Base-by-base conservation (phyloP, 1,284 basidiomycete species). In the Fomes fomentarius region DNA sequence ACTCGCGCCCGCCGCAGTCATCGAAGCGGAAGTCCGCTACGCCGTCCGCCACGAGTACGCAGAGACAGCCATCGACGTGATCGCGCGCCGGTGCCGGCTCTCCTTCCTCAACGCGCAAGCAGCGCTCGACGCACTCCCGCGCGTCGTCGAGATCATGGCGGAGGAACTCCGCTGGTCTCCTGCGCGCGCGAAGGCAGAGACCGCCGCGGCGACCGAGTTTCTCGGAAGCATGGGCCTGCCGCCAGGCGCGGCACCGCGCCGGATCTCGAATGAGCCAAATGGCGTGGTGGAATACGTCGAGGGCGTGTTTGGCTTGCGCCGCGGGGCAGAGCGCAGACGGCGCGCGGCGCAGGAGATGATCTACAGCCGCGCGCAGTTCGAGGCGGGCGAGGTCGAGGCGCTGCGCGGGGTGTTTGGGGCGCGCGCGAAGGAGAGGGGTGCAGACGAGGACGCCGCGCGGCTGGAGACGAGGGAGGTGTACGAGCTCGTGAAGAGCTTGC, bases 11-110 rank as follows among this genome's bases (percentile, higher is more conserved):
- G 28, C 26, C 28, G 14, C 60, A 88, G 85, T 89, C 80, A 90
- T 98, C 68, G 94, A 98, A 72, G 94, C 93, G 3, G 96, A 98
- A 76, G 88, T 96, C 10, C 87, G 88, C 54, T 98, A 98, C 72
- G 96, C 94, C 1, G 83, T 90, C 37, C 87, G 87, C 42, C 81
- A 93, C 73, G 96, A 98, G 76, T 98, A 96, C 71, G 96, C 96
- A 0, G 82, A 87, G 53, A 96, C 89, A 17, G 92, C 94, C 7
- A 80, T 90, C 59, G 96, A 99, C 74, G 93, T 98, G 66, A 85
- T 98, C 65, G 93, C 93, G 2, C 91, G 96, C 5, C 89, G 96
- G 50, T 91, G 91, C 19, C 88, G 96, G 38, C 81, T 98, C 41
- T 89, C 93, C 11, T 98, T 98, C 84, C 84, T 98, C 62, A 96